Conservation (phyloP, 768 basidiomycete species). For the Crassisporium funariophilum region DNA sequence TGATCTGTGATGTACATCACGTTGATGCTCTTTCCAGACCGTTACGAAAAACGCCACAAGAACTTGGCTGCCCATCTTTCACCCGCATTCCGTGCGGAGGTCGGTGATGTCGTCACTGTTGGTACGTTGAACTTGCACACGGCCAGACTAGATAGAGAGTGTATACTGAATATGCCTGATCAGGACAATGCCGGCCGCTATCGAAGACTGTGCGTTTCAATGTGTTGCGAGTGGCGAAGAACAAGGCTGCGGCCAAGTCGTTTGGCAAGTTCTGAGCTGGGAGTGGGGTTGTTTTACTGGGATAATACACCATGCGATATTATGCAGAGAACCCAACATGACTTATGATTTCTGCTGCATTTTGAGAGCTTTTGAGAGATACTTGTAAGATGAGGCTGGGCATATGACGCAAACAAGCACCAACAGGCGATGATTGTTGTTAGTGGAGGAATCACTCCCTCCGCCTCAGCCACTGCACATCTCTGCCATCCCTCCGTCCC, state of each 20-base stretch:
- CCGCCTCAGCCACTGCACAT: slow-evolving; percentile 14
- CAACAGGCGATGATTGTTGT: slow-evolving; percentile 32
- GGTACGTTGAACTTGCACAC: slow-evolving; percentile 55
- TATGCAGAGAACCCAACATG: slow-evolving; percentile 22
- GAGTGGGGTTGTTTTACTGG: slow-evolving; percentile 23
- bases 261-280: slow-evolving; percentile 92
- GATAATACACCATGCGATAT: slow-evolving; percentile 22
- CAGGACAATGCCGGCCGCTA: slow-evolving; percentile 97
- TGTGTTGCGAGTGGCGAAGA: slow-evolving; percentile 93
- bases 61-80: slow-evolving; percentile 97
- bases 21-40: slow-evolving; percentile 53
- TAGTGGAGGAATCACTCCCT: slow-evolving; percentile 17
- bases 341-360: slow-evolving; percentile 16
- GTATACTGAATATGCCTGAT: slow-evolving; percentile 8
- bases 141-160: slow-evolving; percentile 1
- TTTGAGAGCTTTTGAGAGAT: slow-evolving; percentile 9
- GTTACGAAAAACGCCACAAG: slow-evolving; percentile 99
- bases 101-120: slow-evolving; percentile 93
- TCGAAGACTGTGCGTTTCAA: slow-evolving; percentile 99
- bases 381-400: slow-evolving; percentile 15
- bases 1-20: background rate
- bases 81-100: slow-evolving; percentile 97
- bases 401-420: slow-evolving; percentile 39
- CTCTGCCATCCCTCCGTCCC: slow-evolving; percentile 20
- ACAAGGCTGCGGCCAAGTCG: slow-evolving; percentile 86